Evolutionary conservation across 192 early-diverging fungal species (phyloP).

Genomic region (Coemansia sp.): DNA sequence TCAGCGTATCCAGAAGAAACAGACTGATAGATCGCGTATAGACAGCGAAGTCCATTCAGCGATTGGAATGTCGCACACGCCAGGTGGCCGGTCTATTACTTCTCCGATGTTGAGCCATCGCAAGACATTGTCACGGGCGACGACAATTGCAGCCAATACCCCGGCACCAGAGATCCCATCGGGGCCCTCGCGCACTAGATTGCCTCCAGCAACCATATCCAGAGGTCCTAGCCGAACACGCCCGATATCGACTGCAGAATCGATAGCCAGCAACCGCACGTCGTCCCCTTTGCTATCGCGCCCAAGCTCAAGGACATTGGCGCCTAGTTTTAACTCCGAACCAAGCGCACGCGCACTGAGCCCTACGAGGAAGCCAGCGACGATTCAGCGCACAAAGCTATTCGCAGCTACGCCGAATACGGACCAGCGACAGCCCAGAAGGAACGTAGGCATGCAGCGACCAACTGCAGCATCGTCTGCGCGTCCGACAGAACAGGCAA

Average conservation of each 20-base stretch:
- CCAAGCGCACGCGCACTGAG: not conserved
- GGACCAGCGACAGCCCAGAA: conserved; percentile 1
- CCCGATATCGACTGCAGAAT: conserved; percentile 41
- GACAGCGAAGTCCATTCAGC: conserved; percentile 20
- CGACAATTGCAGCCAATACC: not conserved
- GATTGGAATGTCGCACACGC: not conserved
- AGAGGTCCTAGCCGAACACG: conserved; percentile 31
- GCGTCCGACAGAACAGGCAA: not conserved
- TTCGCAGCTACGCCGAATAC: not conserved
- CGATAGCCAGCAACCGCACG: conserved; percentile 37
- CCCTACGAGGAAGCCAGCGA: conserved; percentile 2
- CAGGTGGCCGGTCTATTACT: conserved; percentile 11
- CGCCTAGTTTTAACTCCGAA: conserved; percentile 6
- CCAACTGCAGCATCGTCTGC: not conserved
- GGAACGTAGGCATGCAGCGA: conserved; percentile 11
- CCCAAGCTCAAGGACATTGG: conserved; percentile 29
- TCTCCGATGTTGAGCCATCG: conserved; percentile 28
- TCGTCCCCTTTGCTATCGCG: conserved; percentile 40
- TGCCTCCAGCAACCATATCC: conserved; percentile 37
- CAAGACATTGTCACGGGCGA: conserved; percentile 33
- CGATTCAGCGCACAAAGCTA: conserved; percentile 6
- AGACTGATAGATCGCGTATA: conserved; percentile 24
- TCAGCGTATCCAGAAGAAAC: conserved; percentile 20
- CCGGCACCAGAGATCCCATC: not conserved
- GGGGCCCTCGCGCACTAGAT: conserved; percentile 3